Evolutionary conservation across 2,329 filamentous ascomycete genomes (phyloP).

Genomic region (Colletotrichum sp.): DNA sequence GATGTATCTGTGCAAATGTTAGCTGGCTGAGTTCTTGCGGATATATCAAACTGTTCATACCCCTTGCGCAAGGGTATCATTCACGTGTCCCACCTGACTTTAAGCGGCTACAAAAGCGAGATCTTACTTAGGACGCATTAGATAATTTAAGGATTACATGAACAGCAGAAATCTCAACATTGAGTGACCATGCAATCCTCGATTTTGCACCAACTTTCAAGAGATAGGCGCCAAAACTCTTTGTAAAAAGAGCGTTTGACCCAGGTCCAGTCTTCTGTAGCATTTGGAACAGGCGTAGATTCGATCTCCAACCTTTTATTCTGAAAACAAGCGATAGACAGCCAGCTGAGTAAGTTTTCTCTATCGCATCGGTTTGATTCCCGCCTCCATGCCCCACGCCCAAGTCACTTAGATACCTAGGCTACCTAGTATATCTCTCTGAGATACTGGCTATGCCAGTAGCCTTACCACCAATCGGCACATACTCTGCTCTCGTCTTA

Average conservation of each 20-base stretch:
- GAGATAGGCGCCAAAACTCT: not conserved
- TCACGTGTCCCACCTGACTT: not conserved
- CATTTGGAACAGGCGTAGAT: not conserved
- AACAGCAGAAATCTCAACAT: not conserved
- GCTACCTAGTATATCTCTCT: not conserved
- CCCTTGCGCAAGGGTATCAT: not conserved
- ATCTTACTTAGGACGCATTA: not conserved
- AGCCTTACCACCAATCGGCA: not conserved
- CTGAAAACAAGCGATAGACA: not conserved
- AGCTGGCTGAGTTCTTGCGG: not conserved
- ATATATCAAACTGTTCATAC: not conserved
- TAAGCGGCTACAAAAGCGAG: not conserved
- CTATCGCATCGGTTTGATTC: not conserved
- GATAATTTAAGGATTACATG: not conserved
- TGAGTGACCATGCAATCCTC: not conserved
- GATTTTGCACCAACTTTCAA: fast-evolving
- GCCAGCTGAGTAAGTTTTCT: not conserved
- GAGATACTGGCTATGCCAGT: not conserved
- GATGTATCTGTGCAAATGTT: not conserved
- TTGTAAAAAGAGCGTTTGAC: not conserved
- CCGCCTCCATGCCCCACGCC: not conserved
- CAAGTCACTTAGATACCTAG: not conserved
- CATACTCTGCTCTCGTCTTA: not conserved
- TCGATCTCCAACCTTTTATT: not conserved
- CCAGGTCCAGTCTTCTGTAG: not conserved